Evolutionary conservation across 2,329 filamentous ascomycete species (phyloP), one percentile per base, ranked within the genome.

Genomic region (Penicillium sp.): DNA sequence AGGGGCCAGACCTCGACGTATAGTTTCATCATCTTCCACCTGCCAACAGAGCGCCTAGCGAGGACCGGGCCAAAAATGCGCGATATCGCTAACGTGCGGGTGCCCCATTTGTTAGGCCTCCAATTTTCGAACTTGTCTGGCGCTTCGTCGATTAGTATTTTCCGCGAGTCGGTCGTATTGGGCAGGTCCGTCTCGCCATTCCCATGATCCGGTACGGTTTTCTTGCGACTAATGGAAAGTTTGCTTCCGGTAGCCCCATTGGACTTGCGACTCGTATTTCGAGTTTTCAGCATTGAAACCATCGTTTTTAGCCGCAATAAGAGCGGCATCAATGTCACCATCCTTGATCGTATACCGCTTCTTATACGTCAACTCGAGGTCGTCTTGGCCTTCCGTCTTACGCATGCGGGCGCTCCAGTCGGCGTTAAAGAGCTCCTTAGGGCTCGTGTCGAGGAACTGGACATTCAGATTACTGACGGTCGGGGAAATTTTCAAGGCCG

Each of bases 291-390:
- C 62, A 49, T 73, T 68, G 56, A 73, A 75, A 33, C 71, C 73
- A 25, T 75, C 69, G 2, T 57, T 54, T 29, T 67, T 65, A 42
- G 73, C 73, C 15, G 55, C 62, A 23, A 56, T 67, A 23, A 74
- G 64, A 26, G 69, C 64, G 35, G 59, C 65, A 37, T 69, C 59
- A 55, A 73, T 68, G 29, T 71, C 58, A 35, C 60, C 64, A 35
- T 58, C 58, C 20, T 42, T 53, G 49, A 73, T 66, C 20, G 62
- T 26, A 59, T 73, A 73, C 15, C 73, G 68, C 62, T 72, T 74
- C 63, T 76, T 76, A 62, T 74, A 76, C 4, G 72, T 76, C n/a
- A 75, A 59, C 60, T 75, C 73, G 45, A 73, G 70, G 18, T 66
- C 49, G 22, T 67, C 51, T 35, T 70, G 61, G 47, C 61, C 65